Evolutionary conservation across 192 early-diverging fungal species (phyloP).

Genomic region (Coemansia sp.): DNA sequence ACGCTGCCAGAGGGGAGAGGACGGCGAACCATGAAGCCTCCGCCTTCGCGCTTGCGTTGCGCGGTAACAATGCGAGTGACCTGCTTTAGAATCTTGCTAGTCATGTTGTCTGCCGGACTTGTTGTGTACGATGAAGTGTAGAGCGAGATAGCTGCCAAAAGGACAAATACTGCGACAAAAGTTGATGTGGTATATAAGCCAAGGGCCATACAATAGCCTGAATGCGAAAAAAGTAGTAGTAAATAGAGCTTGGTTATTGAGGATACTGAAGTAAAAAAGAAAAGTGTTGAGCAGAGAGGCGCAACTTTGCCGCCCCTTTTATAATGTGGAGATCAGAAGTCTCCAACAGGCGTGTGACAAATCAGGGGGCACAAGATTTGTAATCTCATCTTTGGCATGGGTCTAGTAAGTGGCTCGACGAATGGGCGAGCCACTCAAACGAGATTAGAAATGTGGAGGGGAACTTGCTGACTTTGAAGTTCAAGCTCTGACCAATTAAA

Average conservation of each 20-base stretch:
- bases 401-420: not conserved
- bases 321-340: not conserved
- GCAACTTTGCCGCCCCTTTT: not conserved
- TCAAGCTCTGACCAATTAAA: not conserved
- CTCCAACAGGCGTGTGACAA: not conserved
- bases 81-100: conserved; percentile 46
- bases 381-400: not conserved
- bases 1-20: conserved; percentile 68
- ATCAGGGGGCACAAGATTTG: not conserved
- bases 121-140: conserved; percentile 17
- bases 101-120: conserved; percentile 21
- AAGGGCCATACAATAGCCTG: conserved; percentile 24
- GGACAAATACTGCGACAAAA: conserved; percentile 39
- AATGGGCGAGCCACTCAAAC: not conserved
- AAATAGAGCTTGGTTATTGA: not conserved
- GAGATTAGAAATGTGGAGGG: not conserved
- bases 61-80: conserved; percentile 49
- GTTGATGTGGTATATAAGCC: conserved; percentile 16
- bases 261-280: conserved; percentile 3
- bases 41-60: conserved; percentile 70
- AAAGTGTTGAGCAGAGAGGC: conserved; percentile 1
- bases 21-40: conserved; percentile 80
- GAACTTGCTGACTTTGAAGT: not conserved
- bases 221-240: not conserved
- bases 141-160: conserved; percentile 37